Evolutionary conservation across 2,329 filamentous ascomycete species (phyloP), one percentile per base, ranked within the genome.

Genomic region (Septoria petroselini): DNA sequence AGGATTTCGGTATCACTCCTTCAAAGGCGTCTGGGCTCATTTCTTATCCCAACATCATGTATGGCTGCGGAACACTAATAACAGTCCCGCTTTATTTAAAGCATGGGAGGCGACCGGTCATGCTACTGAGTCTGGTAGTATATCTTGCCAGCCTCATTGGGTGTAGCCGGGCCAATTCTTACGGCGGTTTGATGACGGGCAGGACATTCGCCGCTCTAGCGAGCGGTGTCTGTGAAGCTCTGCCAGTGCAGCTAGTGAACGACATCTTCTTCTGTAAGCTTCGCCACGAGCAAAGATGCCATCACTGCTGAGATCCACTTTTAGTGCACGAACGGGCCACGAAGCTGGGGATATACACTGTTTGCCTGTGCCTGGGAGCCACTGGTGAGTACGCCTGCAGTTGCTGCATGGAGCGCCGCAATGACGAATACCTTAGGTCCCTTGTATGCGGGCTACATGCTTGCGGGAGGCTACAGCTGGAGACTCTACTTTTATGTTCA

Each of bases 401-500:
- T 5, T 9, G 9, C 5, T 5, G 9, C 9, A 27, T 27, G 23
- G 23, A 5, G 23, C 5, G 23, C 23, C 5, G 23, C 23, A 9
- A 5, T 27, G 23, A 27, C 9, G n/a, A n/a, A n/a, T 9, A 27
- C 9, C 23, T 27, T 27, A 27, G 23, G 78, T 1, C 78, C 80
- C 0, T 67, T 83, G 1, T 81, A 78, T 41, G 78, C 80, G 1
- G 78, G 79, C 9, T 82, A 82, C 62, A 82, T 83, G 79, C 73
- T 83, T 5, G 72, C 74, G 5, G 60, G 56, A 1, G 76, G 77
- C 7, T 76, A 79, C 58, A 80, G 78, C 5, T 83, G 79, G 79
- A 70, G 76, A 12, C 72, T 82, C 0, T 83, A 78, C 68, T 83
- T 82, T 69, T 82, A 81, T 61, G 79, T 82, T 46, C 74, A 77